phyloP scores from a whole-genome alignment of 2,329 filamentous ascomycete genomes.

The Trichoderma atrobrunneum region DNA sequence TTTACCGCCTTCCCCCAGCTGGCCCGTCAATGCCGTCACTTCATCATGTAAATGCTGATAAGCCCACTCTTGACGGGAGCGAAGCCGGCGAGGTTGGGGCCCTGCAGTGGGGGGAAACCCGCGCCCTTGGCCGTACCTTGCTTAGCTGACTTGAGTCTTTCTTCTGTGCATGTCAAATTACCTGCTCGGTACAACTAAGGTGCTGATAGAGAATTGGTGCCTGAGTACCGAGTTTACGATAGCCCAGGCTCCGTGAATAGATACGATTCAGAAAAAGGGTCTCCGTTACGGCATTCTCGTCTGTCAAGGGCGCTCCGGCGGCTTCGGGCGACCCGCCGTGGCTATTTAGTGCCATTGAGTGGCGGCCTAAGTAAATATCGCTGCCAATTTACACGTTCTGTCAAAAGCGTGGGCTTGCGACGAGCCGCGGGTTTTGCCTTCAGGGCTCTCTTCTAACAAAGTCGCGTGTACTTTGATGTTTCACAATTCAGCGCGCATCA shows the following conservation, averaged over 20 bases:
- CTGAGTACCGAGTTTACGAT: neutral
- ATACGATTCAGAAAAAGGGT: neutral
- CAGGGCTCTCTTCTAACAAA: neutral
- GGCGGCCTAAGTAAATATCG: neutral
- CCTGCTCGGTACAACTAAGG: neutral
- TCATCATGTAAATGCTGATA: conserved; percentile 19
- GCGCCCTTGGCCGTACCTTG: conserved; percentile 1
- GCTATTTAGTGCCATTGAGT: neutral
- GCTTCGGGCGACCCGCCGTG: conserved; percentile 3
- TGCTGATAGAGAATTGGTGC: neutral
- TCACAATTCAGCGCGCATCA: neutral
- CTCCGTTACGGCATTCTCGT: conserved; percentile 7
- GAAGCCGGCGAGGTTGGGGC: conserved; percentile 6
- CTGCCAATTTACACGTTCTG: neutral
- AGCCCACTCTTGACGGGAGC: conserved; percentile 13
- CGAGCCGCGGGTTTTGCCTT: neutral
- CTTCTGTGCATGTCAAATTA: neutral
- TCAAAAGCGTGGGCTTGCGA: neutral
- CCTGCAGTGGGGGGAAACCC: neutral
- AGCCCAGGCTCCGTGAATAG: neutral
- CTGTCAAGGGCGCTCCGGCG: conserved; percentile 10
- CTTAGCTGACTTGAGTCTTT: neutral
- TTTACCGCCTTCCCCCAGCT: neutral
- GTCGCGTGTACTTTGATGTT: neutral
- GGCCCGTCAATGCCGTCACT: conserved; percentile 16